These are phyloP conservation scores for Amanita molliuscula DNA, from an alignment of 768 basidiomycete genomes.

Conservation along the genomic window DNA sequence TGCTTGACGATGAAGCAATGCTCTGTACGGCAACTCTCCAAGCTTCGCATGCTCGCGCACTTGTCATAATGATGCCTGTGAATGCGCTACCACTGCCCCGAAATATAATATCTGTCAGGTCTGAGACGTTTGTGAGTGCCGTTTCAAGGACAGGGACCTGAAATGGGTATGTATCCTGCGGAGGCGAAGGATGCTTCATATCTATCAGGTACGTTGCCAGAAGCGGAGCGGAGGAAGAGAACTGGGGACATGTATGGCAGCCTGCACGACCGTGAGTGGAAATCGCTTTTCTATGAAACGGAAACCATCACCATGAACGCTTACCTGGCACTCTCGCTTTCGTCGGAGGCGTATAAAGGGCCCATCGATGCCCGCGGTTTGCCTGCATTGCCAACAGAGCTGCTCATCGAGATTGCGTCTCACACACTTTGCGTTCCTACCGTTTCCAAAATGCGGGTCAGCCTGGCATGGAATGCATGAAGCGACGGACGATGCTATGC, in stretches of 20 bases:
- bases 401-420: not conserved
- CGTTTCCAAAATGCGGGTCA: not conserved
- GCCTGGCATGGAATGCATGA: not conserved
- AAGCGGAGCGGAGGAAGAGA: conserved; percentile 33
- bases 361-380: not conserved
- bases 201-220: conserved; percentile 34
- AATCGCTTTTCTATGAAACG: not conserved
- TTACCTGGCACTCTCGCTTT: not conserved
- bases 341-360: not conserved
- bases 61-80: conserved; percentile 67
- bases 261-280: not conserved
- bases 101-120: conserved; percentile 32
- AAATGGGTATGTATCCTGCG: conserved; percentile 40
- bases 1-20: conserved; percentile 1
- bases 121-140: conserved; percentile 33
- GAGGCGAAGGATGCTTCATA: conserved; percentile 44
- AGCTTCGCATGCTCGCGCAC: conserved; percentile 66
- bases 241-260: conserved; percentile 27
- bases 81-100: conserved; percentile 21
- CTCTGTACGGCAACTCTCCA: conserved; percentile 39
- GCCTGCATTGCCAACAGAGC: not conserved
- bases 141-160: conserved; percentile 71
- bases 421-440: not conserved
- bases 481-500: not conserved
- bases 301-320: not conserved